phyloP scores from a whole-genome alignment of 2,329 filamentous ascomycete genomes.

The Colletotrichum cereale region DNA sequence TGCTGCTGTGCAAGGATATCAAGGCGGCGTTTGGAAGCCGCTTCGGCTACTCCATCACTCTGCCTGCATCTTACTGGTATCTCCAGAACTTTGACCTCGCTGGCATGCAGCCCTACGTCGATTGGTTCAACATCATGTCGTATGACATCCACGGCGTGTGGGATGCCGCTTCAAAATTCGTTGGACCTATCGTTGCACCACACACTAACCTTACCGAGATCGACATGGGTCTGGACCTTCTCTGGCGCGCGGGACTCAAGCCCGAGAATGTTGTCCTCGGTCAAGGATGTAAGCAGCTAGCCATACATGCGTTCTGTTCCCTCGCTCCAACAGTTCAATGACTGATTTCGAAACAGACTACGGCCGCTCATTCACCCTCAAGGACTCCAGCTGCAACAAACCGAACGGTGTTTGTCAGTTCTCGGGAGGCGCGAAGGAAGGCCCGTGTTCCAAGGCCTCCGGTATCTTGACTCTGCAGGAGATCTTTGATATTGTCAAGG shows the following conservation, averaged over 20 bases:
- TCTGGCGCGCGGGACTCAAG: slow-evolving; percentile 60
- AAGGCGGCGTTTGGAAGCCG: slow-evolving; percentile 25
- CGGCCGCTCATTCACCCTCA: slow-evolving; percentile 44
- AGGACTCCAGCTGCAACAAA: slow-evolving; percentile 38
- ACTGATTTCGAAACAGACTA: slow-evolving; percentile 46
- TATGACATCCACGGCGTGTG: slow-evolving; percentile 43
- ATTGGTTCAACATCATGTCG: slow-evolving; percentile 55
- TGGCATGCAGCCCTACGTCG: slow-evolving; percentile 44
- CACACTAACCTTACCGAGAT: slow-evolving; percentile 59
- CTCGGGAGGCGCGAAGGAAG: slow-evolving; percentile 30
- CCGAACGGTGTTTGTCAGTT: slow-evolving; percentile 42
- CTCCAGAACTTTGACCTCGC: slow-evolving; percentile 45
- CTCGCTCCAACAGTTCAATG: not conserved
- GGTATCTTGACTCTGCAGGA: slow-evolving; percentile 44
- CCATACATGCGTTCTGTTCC: not conserved
- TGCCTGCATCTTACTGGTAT: slow-evolving; percentile 47
- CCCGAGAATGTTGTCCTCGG: slow-evolving; percentile 59
- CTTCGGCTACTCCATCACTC: slow-evolving; percentile 44
- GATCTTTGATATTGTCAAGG: slow-evolving; percentile 43
- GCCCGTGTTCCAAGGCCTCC: slow-evolving; percentile 41
- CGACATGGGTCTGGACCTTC: slow-evolving; percentile 53
- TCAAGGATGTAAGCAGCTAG: slow-evolving; percentile 48
- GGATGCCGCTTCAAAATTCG: slow-evolving; percentile 44
- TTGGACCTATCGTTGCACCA: not conserved
- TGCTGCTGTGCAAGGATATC: slow-evolving; percentile 38